These are phyloP conservation scores for Ophiosphaerella narmari DNA, from an alignment of 2,329 filamentous ascomycete species.

Conservation along the genomic window DNA sequence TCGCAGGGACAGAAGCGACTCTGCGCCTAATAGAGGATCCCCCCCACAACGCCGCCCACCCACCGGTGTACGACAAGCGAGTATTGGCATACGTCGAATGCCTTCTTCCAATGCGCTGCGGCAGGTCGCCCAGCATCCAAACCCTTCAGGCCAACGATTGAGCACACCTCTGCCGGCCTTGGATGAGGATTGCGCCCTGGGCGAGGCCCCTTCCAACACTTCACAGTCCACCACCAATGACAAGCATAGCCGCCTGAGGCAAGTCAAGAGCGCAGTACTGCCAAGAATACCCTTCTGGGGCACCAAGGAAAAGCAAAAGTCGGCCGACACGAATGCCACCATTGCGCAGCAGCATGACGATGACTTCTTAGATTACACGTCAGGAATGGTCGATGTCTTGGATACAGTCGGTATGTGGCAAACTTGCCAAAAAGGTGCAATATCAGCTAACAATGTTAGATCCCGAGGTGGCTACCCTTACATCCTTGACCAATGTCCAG, in stretches of 20 bases:
- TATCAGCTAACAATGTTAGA: conserved; percentile 57
- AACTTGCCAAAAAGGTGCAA: background rate
- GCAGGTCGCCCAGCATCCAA: conserved; percentile 23
- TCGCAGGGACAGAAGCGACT: conserved; percentile 33
- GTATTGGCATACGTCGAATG: conserved; percentile 43
- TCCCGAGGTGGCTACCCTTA: conserved; percentile 80
- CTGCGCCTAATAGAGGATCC: conserved; percentile 23
- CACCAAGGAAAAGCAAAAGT: conserved; percentile 15
- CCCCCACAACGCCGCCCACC: conserved; percentile 32
- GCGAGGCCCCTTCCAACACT: conserved; percentile 22
- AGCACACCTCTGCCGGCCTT: conserved; percentile 34
- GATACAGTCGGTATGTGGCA: conserved; percentile 66
- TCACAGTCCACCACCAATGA: conserved; percentile 16
- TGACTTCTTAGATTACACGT: conserved; percentile 56
- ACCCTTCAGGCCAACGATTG: conserved; percentile 27
- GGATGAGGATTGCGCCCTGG: conserved; percentile 33
- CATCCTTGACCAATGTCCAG: conserved; percentile 85
- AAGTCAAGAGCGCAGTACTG: conserved; percentile 35
- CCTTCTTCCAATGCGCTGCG: conserved; percentile 32
- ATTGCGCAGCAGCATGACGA: conserved; percentile 4
- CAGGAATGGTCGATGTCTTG: conserved; percentile 68
- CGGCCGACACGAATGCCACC: background rate
- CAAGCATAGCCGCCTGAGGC: conserved; percentile 29
- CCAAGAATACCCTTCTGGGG: conserved; percentile 34
- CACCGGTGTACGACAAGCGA: conserved; percentile 35